Evolutionary conservation across 2,329 filamentous ascomycete species (phyloP).

Genomic region (Pleurostoma richardsiae): DNA sequence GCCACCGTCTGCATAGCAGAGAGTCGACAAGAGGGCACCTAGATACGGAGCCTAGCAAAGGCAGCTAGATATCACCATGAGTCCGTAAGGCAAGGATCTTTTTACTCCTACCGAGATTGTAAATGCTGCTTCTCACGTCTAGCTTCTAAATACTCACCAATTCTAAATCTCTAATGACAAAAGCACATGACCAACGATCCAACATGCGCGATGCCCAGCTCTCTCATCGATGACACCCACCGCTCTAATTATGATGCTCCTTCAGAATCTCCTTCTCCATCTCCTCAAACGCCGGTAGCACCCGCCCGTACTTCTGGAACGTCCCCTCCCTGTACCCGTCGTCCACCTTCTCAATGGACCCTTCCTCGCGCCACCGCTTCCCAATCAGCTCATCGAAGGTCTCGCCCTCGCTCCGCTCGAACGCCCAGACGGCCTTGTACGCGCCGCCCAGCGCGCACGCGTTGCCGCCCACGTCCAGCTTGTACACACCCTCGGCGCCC

Average conservation of each 20-base stretch:
- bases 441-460: slow-evolving; percentile 91
- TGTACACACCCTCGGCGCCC: slow-evolving; percentile 83
- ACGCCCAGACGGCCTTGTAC: slow-evolving; percentile 93
- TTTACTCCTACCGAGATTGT: too few species aligned
- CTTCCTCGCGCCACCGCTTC: slow-evolving; percentile 77
- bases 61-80: too few species aligned
- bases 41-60: too few species aligned
- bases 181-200: too few species aligned
- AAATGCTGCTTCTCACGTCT: too few species aligned
- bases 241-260: slow-evolving; percentile 23
- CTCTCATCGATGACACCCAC: background rate
- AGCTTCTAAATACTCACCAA: too few species aligned
- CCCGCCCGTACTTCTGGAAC: slow-evolving; percentile 73
- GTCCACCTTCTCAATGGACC: slow-evolving; percentile 76
- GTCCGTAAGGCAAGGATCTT: too few species aligned
- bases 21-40: too few species aligned
- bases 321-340: slow-evolving; percentile 71
- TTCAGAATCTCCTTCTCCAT: slow-evolving; percentile 66
- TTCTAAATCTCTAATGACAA: too few species aligned
- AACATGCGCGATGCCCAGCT: too few species aligned
- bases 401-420: slow-evolving; percentile 63
- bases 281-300: slow-evolving; percentile 69
- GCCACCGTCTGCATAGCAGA: too few species aligned
- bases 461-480: slow-evolving; percentile 89
- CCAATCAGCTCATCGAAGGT: slow-evolving; percentile 87